Percentiles rank a stretch among this genome's conserved stretches.
phyloP scores from a whole-genome alignment of 768 basidiomycete genomes.

The Infundibulicybe gibba region DNA sequence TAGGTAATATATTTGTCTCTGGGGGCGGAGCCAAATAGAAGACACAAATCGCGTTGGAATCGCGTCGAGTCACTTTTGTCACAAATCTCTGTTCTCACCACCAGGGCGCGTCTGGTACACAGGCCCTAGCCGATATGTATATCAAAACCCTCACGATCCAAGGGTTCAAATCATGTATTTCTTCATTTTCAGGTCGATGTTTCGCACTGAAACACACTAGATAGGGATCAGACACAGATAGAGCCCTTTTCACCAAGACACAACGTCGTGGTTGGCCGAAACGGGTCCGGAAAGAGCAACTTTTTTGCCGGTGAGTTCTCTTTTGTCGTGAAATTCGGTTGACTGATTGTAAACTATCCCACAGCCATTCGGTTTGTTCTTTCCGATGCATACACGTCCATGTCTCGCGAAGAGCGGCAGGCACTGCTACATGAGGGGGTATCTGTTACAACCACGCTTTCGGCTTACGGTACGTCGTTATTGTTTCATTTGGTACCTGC shows the following conservation, averaged over 20 bases:
- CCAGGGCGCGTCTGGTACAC: too few relatives aligned
- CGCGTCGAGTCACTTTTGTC: too few relatives aligned
- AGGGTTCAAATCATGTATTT: constrained; percentile 97
- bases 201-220: constrained; percentile 29
- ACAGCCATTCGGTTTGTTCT: constrained; percentile 95
- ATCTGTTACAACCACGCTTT: constrained; percentile 81
- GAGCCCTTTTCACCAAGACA: constrained; percentile 93
- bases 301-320: constrained; percentile 83
- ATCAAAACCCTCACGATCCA: constrained; percentile 90
- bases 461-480: constrained; percentile 71
- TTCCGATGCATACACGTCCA: constrained; percentile 95
- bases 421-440: constrained; percentile 93
- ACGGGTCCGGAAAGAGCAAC: constrained; percentile 98
- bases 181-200: neutral
- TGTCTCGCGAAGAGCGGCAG: constrained; percentile 91
- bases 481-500: neutral
- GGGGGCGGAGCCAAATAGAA: too few relatives aligned
- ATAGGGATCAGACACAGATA: constrained; percentile 86
- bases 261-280: constrained; percentile 96
- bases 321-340: neutral
- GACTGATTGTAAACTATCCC: neutral
- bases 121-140: constrained; percentile 43
- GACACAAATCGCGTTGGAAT: too few relatives aligned
- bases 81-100: too few relatives aligned
- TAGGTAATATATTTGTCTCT: too few relatives aligned